Evolutionary conservation across 768 basidiomycete genomes (phyloP), one percentile per base, ranked within the genome.

Genomic region (Lentinus brumalis): DNA sequence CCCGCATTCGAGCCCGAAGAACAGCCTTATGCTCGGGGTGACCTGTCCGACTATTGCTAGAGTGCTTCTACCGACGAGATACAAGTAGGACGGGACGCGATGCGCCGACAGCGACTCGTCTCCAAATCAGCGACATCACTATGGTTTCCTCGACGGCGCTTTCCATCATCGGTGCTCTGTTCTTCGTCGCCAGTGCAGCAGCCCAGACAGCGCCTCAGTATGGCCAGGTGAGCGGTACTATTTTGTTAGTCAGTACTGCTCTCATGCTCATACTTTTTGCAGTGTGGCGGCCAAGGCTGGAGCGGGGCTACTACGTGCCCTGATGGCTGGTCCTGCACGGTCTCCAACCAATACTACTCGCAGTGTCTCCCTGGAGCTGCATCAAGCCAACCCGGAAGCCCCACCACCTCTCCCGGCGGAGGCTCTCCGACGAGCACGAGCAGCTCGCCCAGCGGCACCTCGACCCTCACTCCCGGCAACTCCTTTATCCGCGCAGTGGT

Each of bases 401-500:
- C 4, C 62, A 55, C 66, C 15, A 50, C 66, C 14, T 21, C 32
- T 15, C 35, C 53, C 10, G 62, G 47, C 55, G 70, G 62, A 15
- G 60, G 60, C 18, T 57, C 69, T 7, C 56, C 67, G n/a, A 63
- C 69, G 8, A 60, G 68, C 0, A 68, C 67, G 8, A 55, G 66
- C n/a, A 67, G 67, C 5, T 65, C 70, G 4, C 66, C 72, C 7
- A 68, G 67, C 42, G 63, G 66, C 4, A 71, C 71, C 1, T 47
- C 81, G 2, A 86, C 84, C 3, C 78, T 85, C 29, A 70, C 71
- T 7, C 69, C 83, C 12, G 79, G 79, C 6, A 78, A 81, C 60
- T 81, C 81, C 9, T 86, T 84, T 76, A 82, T 87, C 63, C 81
- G 83, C 59, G 80, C 83, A 9, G 83, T 83, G 21, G 83, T 83